Evolutionary conservation across 805 yeast genomes (phyloP), one percentile per base, ranked within the genome.

Genomic region (Debaryomyces maramus): DNA sequence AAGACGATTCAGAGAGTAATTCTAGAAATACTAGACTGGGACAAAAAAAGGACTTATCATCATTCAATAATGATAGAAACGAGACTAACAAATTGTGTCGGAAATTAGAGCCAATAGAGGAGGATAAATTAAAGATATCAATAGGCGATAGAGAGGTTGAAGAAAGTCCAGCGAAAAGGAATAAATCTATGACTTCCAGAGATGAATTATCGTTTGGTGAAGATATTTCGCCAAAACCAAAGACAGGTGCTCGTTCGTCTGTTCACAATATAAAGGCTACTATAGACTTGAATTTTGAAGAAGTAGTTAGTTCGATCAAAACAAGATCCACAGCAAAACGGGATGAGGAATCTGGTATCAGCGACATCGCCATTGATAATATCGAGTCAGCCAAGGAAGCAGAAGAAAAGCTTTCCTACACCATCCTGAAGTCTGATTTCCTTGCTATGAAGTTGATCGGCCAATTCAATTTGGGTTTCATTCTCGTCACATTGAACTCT

Each of bases 401-500:
- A 6, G 90, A 85, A 45, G 65, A 70, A 29, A 64, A 72, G 31
- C 60, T 87, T 36, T 73, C 84, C 0, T 63, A 84, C 39, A 77
- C 78, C 0, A 80, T 91, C 2, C 68, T 77, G 6, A 91, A 90
- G 55, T 51, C 67, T 0, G 96, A 93, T 51, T 93, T 93, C 53
- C 50, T 59, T 3, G 57, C 72, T 3, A 91, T 93, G 98, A 61
- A 73, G 29, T 65, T 93, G 9, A 78, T 91, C 5, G 99, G 99
- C 0, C 99, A 93, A 62, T 93, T 93, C 65, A 93, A 93, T 58
- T 63, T 85, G n/a, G 99, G 98, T 0, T 93, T 93, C 51, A 88
- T 93, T n/a, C 57, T 90, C 14, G 93, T 87, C 0, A 74, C 78
- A 2, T 70, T 81, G 36, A 60, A 63, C 17, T 61, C 60, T 33